Evolutionary conservation across 1,284 basidiomycete genomes (phyloP).

Genomic region (Moesziomyces antarcticus): DNA sequence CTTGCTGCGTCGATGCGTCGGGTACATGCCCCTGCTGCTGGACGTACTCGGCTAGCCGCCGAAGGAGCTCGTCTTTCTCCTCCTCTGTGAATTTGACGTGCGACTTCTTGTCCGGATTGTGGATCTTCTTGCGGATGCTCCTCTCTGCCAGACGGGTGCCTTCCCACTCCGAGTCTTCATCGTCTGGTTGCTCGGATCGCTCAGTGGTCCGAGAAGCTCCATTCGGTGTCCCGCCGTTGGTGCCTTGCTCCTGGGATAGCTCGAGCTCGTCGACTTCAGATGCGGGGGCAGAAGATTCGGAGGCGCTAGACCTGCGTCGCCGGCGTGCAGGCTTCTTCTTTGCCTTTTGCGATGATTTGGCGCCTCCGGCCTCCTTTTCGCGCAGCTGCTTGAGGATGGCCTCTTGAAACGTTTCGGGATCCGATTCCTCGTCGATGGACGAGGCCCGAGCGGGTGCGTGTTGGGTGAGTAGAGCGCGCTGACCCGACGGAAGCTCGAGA

Average conservation of each 20-base stretch:
- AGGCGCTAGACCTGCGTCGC: slow-evolving; percentile 4
- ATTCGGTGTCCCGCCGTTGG: slow-evolving; percentile 5
- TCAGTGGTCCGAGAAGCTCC: not conserved
- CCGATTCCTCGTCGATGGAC: slow-evolving; percentile 31
- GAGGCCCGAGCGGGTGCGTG: not conserved
- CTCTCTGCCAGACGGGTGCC: slow-evolving; percentile 14
- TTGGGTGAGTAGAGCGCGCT: not conserved
- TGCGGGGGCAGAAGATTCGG: not conserved
- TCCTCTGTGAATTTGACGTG: slow-evolving; percentile 17
- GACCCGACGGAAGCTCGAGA: slow-evolving; percentile 1
- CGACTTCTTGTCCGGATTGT: not conserved
- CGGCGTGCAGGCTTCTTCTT: not conserved
- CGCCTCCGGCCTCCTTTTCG: not conserved
- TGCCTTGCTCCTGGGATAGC: slow-evolving; percentile 10
- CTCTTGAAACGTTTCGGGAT: slow-evolving; percentile 24
- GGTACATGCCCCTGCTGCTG: slow-evolving; percentile 2
- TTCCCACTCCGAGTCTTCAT: slow-evolving; percentile 30
- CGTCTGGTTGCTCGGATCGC: not conserved
- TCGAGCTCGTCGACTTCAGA: slow-evolving; percentile 21
- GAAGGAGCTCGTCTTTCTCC: slow-evolving; percentile 17
- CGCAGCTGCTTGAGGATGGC: slow-evolving; percentile 10
- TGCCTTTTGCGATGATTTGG: slow-evolving; percentile 9
- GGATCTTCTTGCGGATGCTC: slow-evolving; percentile 6
- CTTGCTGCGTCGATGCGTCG: slow-evolving; percentile 10
- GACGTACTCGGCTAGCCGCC: slow-evolving; percentile 9